Evolutionary conservation across 108 stramenopile species (phyloP).

Genomic region (Phaeodactylum tricornutum): DNA sequence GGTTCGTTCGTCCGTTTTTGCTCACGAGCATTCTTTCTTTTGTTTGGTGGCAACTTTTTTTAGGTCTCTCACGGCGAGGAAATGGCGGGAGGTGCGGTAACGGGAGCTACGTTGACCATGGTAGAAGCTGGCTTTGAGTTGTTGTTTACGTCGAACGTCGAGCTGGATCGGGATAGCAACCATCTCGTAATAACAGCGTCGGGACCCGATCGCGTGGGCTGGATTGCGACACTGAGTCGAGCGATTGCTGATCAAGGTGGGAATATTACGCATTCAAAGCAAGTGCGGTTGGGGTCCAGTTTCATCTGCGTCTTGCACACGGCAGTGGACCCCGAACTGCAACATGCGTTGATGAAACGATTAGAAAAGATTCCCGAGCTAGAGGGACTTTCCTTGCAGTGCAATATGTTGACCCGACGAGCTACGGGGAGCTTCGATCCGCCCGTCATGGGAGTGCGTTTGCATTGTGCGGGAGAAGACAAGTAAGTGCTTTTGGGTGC

Average conservation of each 20-base stretch:
- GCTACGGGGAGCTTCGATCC: slow-evolving; percentile 26
- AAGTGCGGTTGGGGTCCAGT: slow-evolving; percentile 75
- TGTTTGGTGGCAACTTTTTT: no score
- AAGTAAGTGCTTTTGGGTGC: slow-evolving; percentile 35
- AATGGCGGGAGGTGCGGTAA: slow-evolving; percentile 65
- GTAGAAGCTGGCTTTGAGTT: slow-evolving; percentile 61
- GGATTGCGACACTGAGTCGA: slow-evolving; percentile 53
- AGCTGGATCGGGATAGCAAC: slow-evolving; percentile 43
- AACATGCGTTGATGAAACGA: slow-evolving; percentile 6
- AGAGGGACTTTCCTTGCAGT: slow-evolving; percentile 46
- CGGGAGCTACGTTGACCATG: slow-evolving; percentile 47
- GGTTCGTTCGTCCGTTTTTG: no score
- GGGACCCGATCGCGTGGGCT: slow-evolving; percentile 62
- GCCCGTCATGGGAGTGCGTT: slow-evolving; percentile 46
- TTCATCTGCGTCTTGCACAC: slow-evolving; percentile 83
- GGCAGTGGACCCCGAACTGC: slow-evolving; percentile 45
- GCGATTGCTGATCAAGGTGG: slow-evolving; percentile 59
- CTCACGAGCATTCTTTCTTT: no score
- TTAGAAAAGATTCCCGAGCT: slow-evolving; percentile 23
- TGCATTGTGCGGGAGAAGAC: slow-evolving; percentile 77
- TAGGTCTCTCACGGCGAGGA: slow-evolving; percentile 50
- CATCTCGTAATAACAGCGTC: slow-evolving; percentile 67
- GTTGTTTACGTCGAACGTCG: slow-evolving; percentile 50
- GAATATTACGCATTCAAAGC: slow-evolving; percentile 75
- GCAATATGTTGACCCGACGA: slow-evolving; percentile 37